These are phyloP conservation scores for Trichoderma gamsii DNA, from an alignment of 495 filamentous ascomycete genomes.

Conservation along the genomic window DNA sequence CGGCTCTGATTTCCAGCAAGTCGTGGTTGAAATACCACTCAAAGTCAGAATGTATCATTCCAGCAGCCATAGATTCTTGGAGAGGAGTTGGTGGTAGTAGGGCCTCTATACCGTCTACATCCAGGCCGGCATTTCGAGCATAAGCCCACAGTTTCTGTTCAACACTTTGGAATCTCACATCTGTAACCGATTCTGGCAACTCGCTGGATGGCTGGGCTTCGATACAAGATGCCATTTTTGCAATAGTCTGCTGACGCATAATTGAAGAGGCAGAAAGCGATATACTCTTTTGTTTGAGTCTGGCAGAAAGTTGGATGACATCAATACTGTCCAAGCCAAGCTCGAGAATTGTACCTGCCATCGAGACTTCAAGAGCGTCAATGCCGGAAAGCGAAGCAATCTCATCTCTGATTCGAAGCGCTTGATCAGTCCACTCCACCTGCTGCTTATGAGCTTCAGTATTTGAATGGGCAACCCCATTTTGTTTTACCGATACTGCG, in stretches of 20 bases:
- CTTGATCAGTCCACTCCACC: constrained; percentile 43
- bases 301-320: constrained; percentile 59
- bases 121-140: constrained; percentile 12
- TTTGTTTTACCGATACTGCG: background rate
- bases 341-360: constrained; percentile 53
- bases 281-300: constrained; percentile 53
- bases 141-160: constrained; percentile 15
- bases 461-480: background rate
- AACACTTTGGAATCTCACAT: background rate
- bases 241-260: constrained; percentile 61
- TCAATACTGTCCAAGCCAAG: constrained; percentile 67
- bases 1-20: constrained; percentile 46
- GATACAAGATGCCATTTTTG: constrained; percentile 8
- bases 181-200: background rate
- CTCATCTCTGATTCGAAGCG: constrained; percentile 47
- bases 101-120: constrained; percentile 36
- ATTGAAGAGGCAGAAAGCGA: constrained; percentile 58
- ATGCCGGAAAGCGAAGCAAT: constrained; percentile 56
- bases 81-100: constrained; percentile 64
- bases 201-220: background rate
- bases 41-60: constrained; percentile 62
- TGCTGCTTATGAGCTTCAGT: background rate
- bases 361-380: constrained; percentile 40
- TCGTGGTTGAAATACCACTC: constrained; percentile 77
- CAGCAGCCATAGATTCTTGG: constrained; percentile 75